Conservation (phyloP, 129 eudicot species). For the Heracleum sosnowskyi region DNA sequence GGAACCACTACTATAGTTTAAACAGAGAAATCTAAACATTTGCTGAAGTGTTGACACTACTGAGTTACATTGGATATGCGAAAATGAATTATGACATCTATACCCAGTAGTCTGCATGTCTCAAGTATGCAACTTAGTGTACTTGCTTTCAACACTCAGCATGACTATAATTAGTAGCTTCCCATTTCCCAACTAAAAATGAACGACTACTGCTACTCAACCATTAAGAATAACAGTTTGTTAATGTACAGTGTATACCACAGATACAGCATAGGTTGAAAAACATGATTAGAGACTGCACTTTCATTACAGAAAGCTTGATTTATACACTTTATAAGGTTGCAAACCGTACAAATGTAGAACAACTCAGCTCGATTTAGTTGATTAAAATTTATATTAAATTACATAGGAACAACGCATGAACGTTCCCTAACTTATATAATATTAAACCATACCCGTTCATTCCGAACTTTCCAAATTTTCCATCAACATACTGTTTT, state of each 20-base stretch:
- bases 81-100: not conserved
- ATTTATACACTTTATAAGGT: too few relatives aligned
- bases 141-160: not conserved
- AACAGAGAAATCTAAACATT: too few relatives aligned
- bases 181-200: not conserved
- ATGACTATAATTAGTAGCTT: not conserved
- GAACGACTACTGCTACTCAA: not conserved
- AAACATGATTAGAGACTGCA: not conserved
- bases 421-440: not conserved
- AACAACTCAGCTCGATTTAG: too few relatives aligned
- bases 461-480: conserved; percentile 34
- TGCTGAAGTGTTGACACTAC: too few relatives aligned
- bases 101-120: not conserved
- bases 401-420: not conserved
- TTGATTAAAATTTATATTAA: not conserved
- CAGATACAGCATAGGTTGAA: not conserved
- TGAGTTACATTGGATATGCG: not conserved
- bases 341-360: too few relatives aligned
- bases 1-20: too few relatives aligned
- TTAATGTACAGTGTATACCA: not conserved
- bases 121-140: not conserved
- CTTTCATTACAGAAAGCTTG: not conserved
- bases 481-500: conserved; percentile 70
- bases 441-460: conserved; percentile 49
- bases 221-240: too few relatives aligned